Percentiles rank a stretch among this genome's conserved stretches.
Conservation (phyloP, 345 rosid species). For the Corchorus capsularis region DNA sequence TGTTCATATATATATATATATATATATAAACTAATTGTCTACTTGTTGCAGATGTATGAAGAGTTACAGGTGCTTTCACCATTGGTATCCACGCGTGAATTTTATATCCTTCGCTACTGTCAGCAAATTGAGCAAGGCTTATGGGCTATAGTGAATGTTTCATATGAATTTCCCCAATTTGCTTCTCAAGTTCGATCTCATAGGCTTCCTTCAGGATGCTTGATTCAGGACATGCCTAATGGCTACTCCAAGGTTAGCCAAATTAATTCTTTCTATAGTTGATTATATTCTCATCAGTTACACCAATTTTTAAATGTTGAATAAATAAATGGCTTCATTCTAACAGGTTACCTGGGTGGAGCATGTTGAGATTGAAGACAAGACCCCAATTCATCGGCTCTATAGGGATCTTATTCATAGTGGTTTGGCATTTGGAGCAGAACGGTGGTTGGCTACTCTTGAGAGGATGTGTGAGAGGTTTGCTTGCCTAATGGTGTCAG, state of each 20-base stretch:
- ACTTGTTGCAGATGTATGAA: constrained; percentile 65
- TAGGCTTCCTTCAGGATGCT: constrained; percentile 92
- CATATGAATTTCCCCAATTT: constrained; percentile 77
- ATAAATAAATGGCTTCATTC: constrained; percentile 15
- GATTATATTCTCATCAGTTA: not conserved
- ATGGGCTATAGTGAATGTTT: constrained; percentile 88
- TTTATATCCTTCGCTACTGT: constrained; percentile 74
- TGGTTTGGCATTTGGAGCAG: constrained; percentile 91
- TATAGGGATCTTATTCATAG: constrained; percentile 64
- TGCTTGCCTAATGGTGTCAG: constrained; percentile 72
- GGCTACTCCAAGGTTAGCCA: constrained; percentile 84
- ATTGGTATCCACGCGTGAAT: constrained; percentile 72
- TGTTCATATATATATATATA: not conserved
- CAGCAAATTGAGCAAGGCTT: constrained; percentile 90
- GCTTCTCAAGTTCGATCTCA: constrained; percentile 56
- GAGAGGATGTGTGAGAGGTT: constrained; percentile 88
- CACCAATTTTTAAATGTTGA: not conserved
- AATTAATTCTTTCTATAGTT: constrained; percentile 18
- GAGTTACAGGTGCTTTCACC: constrained; percentile 96
- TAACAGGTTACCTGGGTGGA: constrained; percentile 91
- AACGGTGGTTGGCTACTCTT: constrained; percentile 74
- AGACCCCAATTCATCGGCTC: constrained; percentile 50
- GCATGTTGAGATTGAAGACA: constrained; percentile 84
- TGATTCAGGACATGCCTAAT: constrained; percentile 95
- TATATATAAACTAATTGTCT: not conserved